Conservation (phyloP, 805 yeast species). For the Cyberlindnera nakhonratchasimensis region DNA sequence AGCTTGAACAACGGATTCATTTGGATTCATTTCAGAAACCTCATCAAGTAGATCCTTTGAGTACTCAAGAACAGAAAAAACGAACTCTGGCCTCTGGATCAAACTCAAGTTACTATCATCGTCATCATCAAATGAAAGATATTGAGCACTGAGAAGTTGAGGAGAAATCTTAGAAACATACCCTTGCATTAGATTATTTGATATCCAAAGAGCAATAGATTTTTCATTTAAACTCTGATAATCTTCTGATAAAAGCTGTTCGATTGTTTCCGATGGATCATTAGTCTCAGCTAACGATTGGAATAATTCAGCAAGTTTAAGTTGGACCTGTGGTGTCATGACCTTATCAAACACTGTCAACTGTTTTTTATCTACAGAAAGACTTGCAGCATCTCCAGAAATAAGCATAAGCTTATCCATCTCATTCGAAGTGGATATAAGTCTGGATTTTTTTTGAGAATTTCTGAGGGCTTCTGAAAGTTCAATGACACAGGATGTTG, state of each 20-base stretch:
- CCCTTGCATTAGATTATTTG: slow-evolving; percentile 32
- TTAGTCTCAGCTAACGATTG: slow-evolving; percentile 21
- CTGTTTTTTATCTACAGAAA: slow-evolving; percentile 2
- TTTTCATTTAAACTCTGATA: slow-evolving; percentile 17
- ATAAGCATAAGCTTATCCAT: slow-evolving; percentile 22
- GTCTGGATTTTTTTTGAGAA: slow-evolving; percentile 12
- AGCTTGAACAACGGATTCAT: slow-evolving; percentile 15
- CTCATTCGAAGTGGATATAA: slow-evolving; percentile 1
- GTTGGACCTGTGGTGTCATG: slow-evolving; percentile 25
- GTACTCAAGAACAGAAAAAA: slow-evolving; percentile 33
- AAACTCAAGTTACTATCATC: slow-evolving; percentile 11
- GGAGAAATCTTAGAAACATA: slow-evolving; percentile 15
- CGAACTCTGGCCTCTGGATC: slow-evolving; percentile 27
- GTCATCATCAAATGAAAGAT: slow-evolving; percentile 30
- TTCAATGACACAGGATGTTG: slow-evolving; percentile 19
- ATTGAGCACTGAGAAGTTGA: slow-evolving; percentile 23
- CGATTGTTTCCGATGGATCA: slow-evolving; percentile 21
- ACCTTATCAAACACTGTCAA: slow-evolving; percentile 23
- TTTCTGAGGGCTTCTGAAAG: slow-evolving; percentile 20
- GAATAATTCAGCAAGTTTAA: slow-evolving; percentile 17
- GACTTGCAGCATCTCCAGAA: slow-evolving; percentile 14
- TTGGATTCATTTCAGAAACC: slow-evolving; percentile 23
- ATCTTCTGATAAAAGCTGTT: slow-evolving; percentile 23
- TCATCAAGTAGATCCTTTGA: slow-evolving; percentile 43
- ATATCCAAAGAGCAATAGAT: slow-evolving; percentile 38